Evolutionary conservation across 2,329 filamentous ascomycete genomes (phyloP).

Genomic region (Alternaria gansuensis): DNA sequence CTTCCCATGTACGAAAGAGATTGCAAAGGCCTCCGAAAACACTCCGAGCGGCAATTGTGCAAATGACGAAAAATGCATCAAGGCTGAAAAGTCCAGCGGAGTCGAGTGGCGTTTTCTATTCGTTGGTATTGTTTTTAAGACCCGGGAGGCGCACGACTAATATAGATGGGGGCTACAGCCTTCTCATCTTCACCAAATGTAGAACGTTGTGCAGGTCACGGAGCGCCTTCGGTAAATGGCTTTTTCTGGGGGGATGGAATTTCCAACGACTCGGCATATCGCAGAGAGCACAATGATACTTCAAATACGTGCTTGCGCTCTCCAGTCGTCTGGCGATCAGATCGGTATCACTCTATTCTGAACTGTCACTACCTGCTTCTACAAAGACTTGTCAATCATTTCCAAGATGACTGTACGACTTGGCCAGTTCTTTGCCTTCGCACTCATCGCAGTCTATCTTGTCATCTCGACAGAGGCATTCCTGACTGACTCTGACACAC

Average conservation of each 20-base stretch:
- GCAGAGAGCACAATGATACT: background rate
- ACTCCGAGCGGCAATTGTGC: constrained; percentile 7
- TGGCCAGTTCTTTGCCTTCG: background rate
- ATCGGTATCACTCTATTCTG: background rate
- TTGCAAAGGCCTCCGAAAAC: background rate
- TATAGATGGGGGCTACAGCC: background rate
- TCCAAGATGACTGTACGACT: background rate
- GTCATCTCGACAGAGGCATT: background rate
- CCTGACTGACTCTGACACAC: background rate
- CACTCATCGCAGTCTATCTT: background rate
- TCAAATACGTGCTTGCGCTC: background rate
- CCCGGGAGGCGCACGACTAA: background rate
- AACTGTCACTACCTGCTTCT: background rate
- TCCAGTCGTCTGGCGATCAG: background rate
- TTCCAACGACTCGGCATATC: background rate
- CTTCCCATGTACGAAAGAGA: background rate
- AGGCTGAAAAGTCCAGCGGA: constrained; percentile 6
- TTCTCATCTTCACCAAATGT: constrained; percentile 4
- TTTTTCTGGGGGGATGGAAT: background rate
- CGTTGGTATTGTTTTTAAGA: background rate
- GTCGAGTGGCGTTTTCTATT: constrained; percentile 11
- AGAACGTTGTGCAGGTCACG: constrained; percentile 3
- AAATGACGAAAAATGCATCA: constrained; percentile 3
- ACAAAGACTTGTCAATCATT: background rate
- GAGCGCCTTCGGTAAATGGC: background rate